phyloP scores from a whole-genome alignment of 768 basidiomycete species.

The Tremella fuciformis region DNA sequence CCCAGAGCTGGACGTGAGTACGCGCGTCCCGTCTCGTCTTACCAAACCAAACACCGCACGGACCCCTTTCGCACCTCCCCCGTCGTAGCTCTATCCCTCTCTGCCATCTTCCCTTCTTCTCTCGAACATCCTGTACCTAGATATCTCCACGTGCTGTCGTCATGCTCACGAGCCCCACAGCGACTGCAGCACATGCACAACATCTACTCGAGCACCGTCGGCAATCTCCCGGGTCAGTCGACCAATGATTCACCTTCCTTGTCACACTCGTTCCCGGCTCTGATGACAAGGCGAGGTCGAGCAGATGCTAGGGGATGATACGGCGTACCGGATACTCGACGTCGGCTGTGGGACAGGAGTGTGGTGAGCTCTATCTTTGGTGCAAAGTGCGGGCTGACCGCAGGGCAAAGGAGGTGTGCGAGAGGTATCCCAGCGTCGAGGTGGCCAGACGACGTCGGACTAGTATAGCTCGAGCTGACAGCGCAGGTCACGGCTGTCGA shows the following conservation, averaged over 20 bases:
- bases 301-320: constrained; percentile 3
- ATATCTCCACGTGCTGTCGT: neutral
- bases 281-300: constrained; percentile 12
- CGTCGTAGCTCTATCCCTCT: neutral
- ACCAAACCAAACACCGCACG: neutral
- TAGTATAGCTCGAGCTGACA: neutral
- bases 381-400: too few relatives aligned
- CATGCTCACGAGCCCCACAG: neutral
- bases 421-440: constrained; percentile 15
- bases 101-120: neutral
- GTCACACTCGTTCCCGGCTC: neutral
- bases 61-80: neutral
- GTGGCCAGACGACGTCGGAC: neutral
- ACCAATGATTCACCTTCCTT: neutral
- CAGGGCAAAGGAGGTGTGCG: constrained; percentile 16
- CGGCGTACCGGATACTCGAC: constrained; percentile 11
- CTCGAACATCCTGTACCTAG: too few relatives aligned
- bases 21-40: neutral
- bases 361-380: constrained; percentile 9
- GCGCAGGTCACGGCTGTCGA: constrained; percentile 16
- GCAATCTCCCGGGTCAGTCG: constrained; percentile 21
- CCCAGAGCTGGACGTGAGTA: constrained; percentile 20
- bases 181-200: constrained; percentile 19
- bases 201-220: constrained; percentile 13
- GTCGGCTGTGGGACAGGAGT: constrained; percentile 22